phyloP scores from a whole-genome alignment of 2,329 filamentous ascomycete species.

The Ceratocystis cacaofunesta region DNA sequence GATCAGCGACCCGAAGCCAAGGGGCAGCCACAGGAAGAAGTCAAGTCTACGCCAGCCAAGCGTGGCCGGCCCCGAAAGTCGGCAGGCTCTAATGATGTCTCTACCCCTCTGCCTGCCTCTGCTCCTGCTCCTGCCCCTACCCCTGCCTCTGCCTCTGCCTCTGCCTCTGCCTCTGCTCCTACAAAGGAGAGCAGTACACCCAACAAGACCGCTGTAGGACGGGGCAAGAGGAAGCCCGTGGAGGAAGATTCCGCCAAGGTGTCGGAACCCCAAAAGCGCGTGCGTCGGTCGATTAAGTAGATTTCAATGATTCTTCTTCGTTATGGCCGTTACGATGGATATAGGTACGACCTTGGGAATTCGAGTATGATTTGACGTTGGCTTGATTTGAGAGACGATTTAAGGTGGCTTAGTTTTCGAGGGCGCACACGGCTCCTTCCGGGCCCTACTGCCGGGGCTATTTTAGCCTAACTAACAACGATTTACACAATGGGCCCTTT shows the following conservation, averaged over 20 bases:
- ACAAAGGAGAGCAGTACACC: not conserved
- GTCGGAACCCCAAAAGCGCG: slow-evolving; percentile 7
- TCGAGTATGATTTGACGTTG: too few relatives aligned
- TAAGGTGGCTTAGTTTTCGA: too few relatives aligned
- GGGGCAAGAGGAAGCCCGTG: slow-evolving; percentile 10
- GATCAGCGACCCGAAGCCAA: slow-evolving; percentile 16
- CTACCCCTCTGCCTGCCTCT: not conserved
- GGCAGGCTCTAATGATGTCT: not conserved
- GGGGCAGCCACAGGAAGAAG: slow-evolving; percentile 13
- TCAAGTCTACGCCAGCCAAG: slow-evolving; percentile 7
- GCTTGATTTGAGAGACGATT: not conserved
- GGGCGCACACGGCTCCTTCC: too few relatives aligned
- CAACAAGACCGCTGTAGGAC: slow-evolving; percentile 4
- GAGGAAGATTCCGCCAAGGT: not conserved
- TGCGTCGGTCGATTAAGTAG: slow-evolving; percentile 10
- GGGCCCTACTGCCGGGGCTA: too few relatives aligned
- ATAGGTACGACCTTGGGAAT: too few relatives aligned
- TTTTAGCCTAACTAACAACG: not conserved
- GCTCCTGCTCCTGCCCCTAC: not conserved
- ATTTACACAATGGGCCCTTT: not conserved
- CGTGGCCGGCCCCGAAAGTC: slow-evolving; percentile 13
- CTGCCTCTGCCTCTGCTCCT: not conserved
- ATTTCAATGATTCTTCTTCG: not conserved
- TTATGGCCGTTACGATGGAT: not conserved
- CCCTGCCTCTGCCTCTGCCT: not conserved